Evolutionary conservation across 2,329 filamentous ascomycete species (phyloP), one percentile per base, ranked within the genome.

Genomic region (Biscogniauxia mediterranea): DNA sequence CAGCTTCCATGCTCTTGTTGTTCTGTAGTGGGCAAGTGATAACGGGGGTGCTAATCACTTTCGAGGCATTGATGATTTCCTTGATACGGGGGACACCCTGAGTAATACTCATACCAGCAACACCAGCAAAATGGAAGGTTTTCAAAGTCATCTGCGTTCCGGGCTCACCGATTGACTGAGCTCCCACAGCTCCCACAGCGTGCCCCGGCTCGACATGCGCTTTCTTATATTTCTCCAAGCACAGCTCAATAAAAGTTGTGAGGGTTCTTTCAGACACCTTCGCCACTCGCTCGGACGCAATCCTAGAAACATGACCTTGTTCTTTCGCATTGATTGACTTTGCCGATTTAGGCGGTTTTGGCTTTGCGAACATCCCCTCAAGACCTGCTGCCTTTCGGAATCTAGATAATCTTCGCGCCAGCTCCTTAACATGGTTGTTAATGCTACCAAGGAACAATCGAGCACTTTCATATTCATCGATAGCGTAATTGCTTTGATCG

Each of bases 101-200:
- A 0, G 95, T 99, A 73, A 99, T 97, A 84, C 92, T 97, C 95
- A 99, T 98, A 75, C 94, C 94, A 52, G 95, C 95, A 66, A 99
- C 95, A 90, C 95, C 95, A 74, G 95, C 95, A 81, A 99, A 99
- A 90, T 98, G 95, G 87, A 98, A 98, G 74, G 95, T 98, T 80
- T 98, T 98, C 66, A 99, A 80, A 1, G 95, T 99, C 95, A 99
- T 99, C 77, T 99, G 95, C 0, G 95, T 99, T 74, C 95, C 95
- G 0, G 95, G 95, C 73, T 99, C 95, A 78, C 95, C 95, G 69
- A 99, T 99, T 1, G 94, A 98, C 76, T 99, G 95, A 1, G 95
- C 95, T 66, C 95, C 95, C 46, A 98, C 93, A 17, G 95, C 95
- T 64, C 95, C 95, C 0, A 99, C 95, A 5, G 95, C 93, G 72